Evolutionary conservation across 78 protist genomes (phyloP), one percentile per base, ranked within the genome.

Genomic region (Dictyostelium capitatum): DNA sequence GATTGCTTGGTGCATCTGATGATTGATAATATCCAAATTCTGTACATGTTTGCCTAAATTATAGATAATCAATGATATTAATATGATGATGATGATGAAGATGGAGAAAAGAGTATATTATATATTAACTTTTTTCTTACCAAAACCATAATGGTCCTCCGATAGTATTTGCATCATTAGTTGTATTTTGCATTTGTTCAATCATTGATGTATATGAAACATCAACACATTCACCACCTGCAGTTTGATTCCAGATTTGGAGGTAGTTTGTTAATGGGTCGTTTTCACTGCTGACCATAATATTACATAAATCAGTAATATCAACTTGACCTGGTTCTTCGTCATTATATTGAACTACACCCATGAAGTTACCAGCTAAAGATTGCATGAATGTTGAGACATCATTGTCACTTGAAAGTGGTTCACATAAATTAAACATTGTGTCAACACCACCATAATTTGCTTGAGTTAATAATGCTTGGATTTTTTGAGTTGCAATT

Each of bases 1-100:
- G 14, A 15, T 67, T 4, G 4, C 62, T 41, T 62, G 70, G 74
- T 11, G 79, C 53, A 57, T 95, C 97, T 25, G 90, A 69, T 19
- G 95, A 79, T 84, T 96, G 97, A 82, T 59, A 95, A 79, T 81
- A 96, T 41, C 95, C 98, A 46, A 95, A 91, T 54, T 96, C 96
- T 11, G 82, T 37, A 67, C 75, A 73, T 8, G 51, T 73, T 37
- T 37, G 79, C 43, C 43, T 37, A 37, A 3, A 37, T 37, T 3
- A 20, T 46, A 46, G 32, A 70, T 30, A 65, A 65, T 3, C 6
- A 37, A 37, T 19, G 28, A 54, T 23, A 28, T 64, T 64, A 64
- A 41, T 64, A 28, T n/a, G 9, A n/a, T n/a, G n/a, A n/a, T n/a
- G n/a, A n/a, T n/a, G n/a, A n/a, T n/a, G n/a, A n/a, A n/a, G n/a